Evolutionary conservation across 345 rosid genomes (phyloP), one percentile per base, ranked within the genome.

Genomic region (Salix udensis): DNA sequence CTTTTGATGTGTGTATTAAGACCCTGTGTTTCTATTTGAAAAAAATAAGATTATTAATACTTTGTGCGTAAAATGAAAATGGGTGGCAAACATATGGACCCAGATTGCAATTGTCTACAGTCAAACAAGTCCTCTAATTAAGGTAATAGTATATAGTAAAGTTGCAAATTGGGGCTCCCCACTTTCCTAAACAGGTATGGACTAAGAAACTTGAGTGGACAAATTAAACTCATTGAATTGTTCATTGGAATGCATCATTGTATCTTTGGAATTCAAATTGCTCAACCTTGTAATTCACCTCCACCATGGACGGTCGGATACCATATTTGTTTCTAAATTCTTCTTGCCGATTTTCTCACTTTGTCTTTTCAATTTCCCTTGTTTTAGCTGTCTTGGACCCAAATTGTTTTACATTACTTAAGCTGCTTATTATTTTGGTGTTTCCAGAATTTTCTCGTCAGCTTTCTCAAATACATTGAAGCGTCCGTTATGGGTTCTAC

Each of bases 51-150:
- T 10, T 44, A 70, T 42, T 6, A 5, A 3, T 36, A 18, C 1
- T 7, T 26, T 18, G 21, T 1, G 19, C 48, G 71, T 44, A 37
- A 77, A 72, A 46, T 40, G 8, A 13, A 30, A 39, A 34, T 73
- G 40, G 76, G 86, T 90, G 94, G 95, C 85, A 73, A 81, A 87
- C 93, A 90, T 65, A 48, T 86, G 88, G 90, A 80, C 90, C 94
- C 80, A 4, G 4, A 67, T 48, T 61, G 69, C 61, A 73, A 28
- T 83, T 60, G 53, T 58, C 52, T 79, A 46, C 67, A 76, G 74
- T 68, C 77, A 18, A 15, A 72, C 70, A 55, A 31, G 53, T 74
- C 68, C 66, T 71, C 65, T 39, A 77, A 40, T 67, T 24, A 66
- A 75, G 67, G 66, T 69, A 40, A 82, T 39, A 52, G 67, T 65